Evolutionary conservation across 495 filamentous ascomycete species (phyloP), one percentile per base, ranked within the genome.

Genomic region (Geopyxis carbonaria): DNA sequence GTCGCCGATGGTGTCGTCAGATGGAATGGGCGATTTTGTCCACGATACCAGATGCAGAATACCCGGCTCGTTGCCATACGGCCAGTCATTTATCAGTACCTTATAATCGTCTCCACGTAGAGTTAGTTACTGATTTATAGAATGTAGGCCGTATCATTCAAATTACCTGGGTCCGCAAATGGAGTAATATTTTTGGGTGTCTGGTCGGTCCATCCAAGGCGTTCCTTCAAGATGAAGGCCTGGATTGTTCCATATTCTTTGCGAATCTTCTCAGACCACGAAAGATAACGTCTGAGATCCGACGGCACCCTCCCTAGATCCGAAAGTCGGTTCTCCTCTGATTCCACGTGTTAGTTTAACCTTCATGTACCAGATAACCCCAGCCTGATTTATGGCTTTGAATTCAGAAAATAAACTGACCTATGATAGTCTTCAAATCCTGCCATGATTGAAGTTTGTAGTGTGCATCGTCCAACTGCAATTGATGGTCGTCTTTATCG

Each of bases 71-170:
- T 86, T 52, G 0, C 78, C 86, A 55, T 94, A 93, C 0, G 84
- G 84, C 86, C 86, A 94, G 62, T 93, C 84, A 50, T 94, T 94
- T 42, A 66, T 63, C 20, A 92, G 62, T 42, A 91, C 76, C 46
- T 68, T 73, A 58, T 34, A 50, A 39, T 56, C 47, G 27, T 35
- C 53, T 56, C 35, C n/a, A 11, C 23, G n/a, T 22, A 14, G 31
- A 14, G 7, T 33, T 16, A 32, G 37, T 21, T 19, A 25, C 20
- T 40, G 27, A 5, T 13, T 7, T 10, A 16, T 33, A 7, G 31
- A 33, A 7, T 16, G 5, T 33, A 5, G 14, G 21, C 24, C 22
- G 28, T 16, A 2, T 42, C 5, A 21, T 14, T 5, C 6, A 14
- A n/a, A 9, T 13, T 34, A 53, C 50, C 50, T 31, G 47, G 31